Evolutionary conservation across 2,329 filamentous ascomycete genomes (phyloP).

Genomic region (Kalaharituber pfeilii): DNA sequence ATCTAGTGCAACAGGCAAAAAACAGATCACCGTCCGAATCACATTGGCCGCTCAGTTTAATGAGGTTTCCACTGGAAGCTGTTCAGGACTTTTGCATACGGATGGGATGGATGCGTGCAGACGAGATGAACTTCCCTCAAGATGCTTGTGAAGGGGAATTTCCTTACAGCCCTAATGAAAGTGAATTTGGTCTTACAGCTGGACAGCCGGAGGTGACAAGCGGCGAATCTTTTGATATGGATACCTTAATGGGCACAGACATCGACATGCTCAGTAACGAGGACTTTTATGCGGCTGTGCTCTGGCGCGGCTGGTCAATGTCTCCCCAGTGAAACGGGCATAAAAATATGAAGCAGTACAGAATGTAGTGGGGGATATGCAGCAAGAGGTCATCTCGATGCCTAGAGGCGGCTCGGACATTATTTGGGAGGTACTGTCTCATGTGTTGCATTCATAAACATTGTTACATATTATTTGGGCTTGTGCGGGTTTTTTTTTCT

Average conservation of each 20-base stretch:
- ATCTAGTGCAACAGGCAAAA: conserved; percentile 50
- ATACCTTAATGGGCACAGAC: background rate
- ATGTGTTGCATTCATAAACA: too few relatives aligned
- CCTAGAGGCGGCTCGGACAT: too few relatives aligned
- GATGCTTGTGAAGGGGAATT: background rate
- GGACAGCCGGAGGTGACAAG: background rate
- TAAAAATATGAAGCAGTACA: too few relatives aligned
- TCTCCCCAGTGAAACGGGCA: background rate
- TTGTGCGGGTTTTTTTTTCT: too few relatives aligned
- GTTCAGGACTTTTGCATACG: conserved; percentile 50
- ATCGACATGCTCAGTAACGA: background rate
- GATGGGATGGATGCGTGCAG: conserved; percentile 42
- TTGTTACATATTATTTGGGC: too few relatives aligned
- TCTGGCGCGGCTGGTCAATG: background rate
- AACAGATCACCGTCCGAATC: conserved; percentile 40
- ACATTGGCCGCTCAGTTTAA: conserved; percentile 46
- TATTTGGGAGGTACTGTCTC: too few relatives aligned
- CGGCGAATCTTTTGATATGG: background rate
- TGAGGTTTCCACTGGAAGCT: conserved; percentile 55
- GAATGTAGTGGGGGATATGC: too few relatives aligned
- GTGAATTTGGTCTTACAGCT: background rate
- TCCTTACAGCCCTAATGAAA: background rate
- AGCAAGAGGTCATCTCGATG: too few relatives aligned
- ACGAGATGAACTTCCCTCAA: background rate
- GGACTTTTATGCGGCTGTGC: background rate